Base-by-base conservation (phyloP, 139 green algal species). In the Micromonas commoda region DNA sequence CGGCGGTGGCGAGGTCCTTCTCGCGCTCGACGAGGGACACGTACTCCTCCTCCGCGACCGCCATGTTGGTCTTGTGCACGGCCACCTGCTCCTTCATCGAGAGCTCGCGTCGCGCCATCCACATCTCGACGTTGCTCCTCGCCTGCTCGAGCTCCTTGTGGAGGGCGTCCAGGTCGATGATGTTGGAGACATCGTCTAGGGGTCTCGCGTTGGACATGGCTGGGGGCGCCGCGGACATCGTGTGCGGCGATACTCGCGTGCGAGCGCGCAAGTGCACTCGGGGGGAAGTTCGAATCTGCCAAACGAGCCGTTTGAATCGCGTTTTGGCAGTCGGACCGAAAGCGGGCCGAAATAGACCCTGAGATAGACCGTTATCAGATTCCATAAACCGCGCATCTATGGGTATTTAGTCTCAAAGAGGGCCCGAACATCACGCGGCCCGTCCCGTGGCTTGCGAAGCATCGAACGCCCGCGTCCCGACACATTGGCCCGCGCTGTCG, bases 291-390 rank as follows among this genome's bases (percentile, higher is more conserved):
- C n/a, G n/a, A n/a, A n/a, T n/a, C n/a, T n/a, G n/a, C n/a, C n/a
- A n/a, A n/a, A n/a, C n/a, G n/a, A n/a, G n/a, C n/a, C n/a, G n/a
- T 69, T 69, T 69, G 61, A 69, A 69, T 69, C 32, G 24, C 16
- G 29, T 69, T 20, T 20, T 37, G 16, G 32, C 6, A 26, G 6
- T 26, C 24, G 63, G 24, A 26, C 16, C 16, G 61, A 69, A 26
- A 19, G 61, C 16, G 61, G 32, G 21, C 24, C 29, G 21, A 69
- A 28, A n/a, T n/a, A 69, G 24, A n/a, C 20, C 61, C 6, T 19
- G 29, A 69, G 24, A 19, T 26, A 2, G 3, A 2, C 1, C 2
- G 64, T 32, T 70, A 26, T 69, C 24, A 13, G 63, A 6, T 71
- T 31, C 24, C 16, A 45, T 71, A 19, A 71, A 37, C 35, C n/a